Evolutionary conservation across 768 basidiomycete genomes (phyloP).

Genomic region (Boletellus emodensis): DNA sequence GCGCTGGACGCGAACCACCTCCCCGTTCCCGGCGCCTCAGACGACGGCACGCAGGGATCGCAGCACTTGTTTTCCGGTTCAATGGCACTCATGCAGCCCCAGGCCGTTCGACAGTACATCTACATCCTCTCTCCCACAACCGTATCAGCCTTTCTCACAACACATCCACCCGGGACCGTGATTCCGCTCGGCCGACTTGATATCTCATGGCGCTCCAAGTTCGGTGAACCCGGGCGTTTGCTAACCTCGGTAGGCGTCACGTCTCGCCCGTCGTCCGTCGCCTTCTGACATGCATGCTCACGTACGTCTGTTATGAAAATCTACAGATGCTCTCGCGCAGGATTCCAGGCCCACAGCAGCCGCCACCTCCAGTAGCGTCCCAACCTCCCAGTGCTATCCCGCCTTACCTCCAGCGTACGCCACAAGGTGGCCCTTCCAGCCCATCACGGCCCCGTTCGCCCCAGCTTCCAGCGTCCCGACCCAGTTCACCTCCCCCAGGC

Average conservation of each 20-base stretch:
- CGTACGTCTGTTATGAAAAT: not conserved
- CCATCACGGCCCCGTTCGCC: constrained; percentile 60
- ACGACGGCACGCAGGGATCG: constrained; percentile 17
- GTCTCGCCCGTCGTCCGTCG: not conserved
- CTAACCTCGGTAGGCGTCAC: constrained; percentile 62
- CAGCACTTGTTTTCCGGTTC: constrained; percentile 54
- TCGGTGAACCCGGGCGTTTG: constrained; percentile 82
- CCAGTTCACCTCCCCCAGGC: constrained; percentile 51
- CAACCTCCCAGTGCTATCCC: constrained; percentile 72
- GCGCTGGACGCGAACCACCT: constrained; percentile 52
- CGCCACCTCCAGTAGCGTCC: constrained; percentile 20
- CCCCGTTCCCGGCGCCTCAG: not conserved
- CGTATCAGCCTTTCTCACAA: constrained; percentile 41
- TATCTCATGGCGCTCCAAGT: constrained; percentile 81
- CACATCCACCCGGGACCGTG: constrained; percentile 61
- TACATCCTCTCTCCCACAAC: constrained; percentile 66
- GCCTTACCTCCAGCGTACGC: constrained; percentile 63
- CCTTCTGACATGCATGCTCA: not conserved
- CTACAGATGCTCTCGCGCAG: constrained; percentile 70
- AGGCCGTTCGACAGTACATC: constrained; percentile 83
- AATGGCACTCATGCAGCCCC: constrained; percentile 73
- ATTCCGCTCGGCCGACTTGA: constrained; percentile 85
- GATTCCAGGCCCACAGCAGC: constrained; percentile 52
- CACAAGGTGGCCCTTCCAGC: constrained; percentile 32
- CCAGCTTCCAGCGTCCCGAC: constrained; percentile 47